Conservation (phyloP, 2,329 filamentous ascomycete species). For the Didymellaceae sp. region DNA sequence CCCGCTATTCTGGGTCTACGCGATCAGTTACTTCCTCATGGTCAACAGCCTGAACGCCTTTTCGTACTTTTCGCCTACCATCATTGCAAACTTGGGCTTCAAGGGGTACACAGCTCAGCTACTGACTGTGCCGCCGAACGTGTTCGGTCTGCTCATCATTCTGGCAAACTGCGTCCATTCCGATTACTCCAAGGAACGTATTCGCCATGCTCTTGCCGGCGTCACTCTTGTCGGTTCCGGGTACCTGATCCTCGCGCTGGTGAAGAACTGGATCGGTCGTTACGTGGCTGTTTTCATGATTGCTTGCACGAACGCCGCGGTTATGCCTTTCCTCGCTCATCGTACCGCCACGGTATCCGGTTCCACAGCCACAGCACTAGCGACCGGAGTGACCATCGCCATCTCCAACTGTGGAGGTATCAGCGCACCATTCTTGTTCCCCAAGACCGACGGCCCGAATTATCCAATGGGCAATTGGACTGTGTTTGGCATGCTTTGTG, state of each 20-base stretch:
- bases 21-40: constrained; percentile 45
- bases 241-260: constrained; percentile 26
- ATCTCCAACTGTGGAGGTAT: constrained; percentile 32
- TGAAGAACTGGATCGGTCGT: constrained; percentile 30
- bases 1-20: constrained; percentile 61
- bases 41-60: constrained; percentile 53
- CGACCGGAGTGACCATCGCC: constrained; percentile 30
- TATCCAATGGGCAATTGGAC: constrained; percentile 34
- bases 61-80: constrained; percentile 65
- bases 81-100: constrained; percentile 64
- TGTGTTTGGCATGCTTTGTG: constrained; percentile 27
- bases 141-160: constrained; percentile 62
- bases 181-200: constrained; percentile 30
- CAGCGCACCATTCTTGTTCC: constrained; percentile 30
- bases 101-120: constrained; percentile 67
- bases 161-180: constrained; percentile 28
- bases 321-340: constrained; percentile 31
- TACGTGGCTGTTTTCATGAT: constrained; percentile 32
- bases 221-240: constrained; percentile 24
- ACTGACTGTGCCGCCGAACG: constrained; percentile 71
- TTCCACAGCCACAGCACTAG: constrained; percentile 30
- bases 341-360: constrained; percentile 30
- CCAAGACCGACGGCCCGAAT: constrained; percentile 23
- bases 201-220: constrained; percentile 27
- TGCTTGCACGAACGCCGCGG: constrained; percentile 30